phyloP scores from a whole-genome alignment of 2,329 filamentous ascomycete species.

The Penicillium sp. region DNA sequence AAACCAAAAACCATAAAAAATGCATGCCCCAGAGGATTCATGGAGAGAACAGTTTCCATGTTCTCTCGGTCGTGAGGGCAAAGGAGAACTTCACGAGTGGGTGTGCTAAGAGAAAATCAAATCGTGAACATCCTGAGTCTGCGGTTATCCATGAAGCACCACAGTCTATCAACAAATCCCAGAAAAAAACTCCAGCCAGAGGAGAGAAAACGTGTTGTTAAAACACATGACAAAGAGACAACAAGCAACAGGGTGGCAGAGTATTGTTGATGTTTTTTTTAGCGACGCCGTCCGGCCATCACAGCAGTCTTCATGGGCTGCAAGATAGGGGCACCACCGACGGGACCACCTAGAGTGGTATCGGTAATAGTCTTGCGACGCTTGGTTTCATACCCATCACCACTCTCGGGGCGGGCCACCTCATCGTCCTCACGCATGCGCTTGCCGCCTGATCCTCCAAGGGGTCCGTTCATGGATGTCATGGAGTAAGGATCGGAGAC shows the following conservation, averaged over 20 bases:
- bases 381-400: constrained; percentile 66
- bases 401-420: constrained; percentile 62
- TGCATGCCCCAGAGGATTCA: not conserved
- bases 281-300: constrained; percentile 40
- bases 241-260: not conserved
- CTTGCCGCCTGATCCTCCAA: constrained; percentile 53
- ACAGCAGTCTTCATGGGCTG: constrained; percentile 47
- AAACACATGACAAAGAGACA: not conserved
- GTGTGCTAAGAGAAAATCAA: constrained; percentile 12
- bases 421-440: constrained; percentile 66
- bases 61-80: not conserved
- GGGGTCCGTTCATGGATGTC: constrained; percentile 66
- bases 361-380: constrained; percentile 76
- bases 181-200: constrained; percentile 17
- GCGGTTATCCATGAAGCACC: constrained; percentile 7
- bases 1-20: not conserved
- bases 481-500: constrained; percentile 70
- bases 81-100: not conserved
- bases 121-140: constrained; percentile 9
- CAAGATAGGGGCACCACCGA: constrained; percentile 41
- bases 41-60: not conserved
- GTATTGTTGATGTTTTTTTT: not conserved
- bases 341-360: constrained; percentile 48
- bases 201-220: not conserved
- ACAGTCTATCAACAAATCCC: constrained; percentile 20